Base-by-base conservation (phyloP, 2,329 filamentous ascomycete genomes). In the Ceratocystis alfenasii region DNA sequence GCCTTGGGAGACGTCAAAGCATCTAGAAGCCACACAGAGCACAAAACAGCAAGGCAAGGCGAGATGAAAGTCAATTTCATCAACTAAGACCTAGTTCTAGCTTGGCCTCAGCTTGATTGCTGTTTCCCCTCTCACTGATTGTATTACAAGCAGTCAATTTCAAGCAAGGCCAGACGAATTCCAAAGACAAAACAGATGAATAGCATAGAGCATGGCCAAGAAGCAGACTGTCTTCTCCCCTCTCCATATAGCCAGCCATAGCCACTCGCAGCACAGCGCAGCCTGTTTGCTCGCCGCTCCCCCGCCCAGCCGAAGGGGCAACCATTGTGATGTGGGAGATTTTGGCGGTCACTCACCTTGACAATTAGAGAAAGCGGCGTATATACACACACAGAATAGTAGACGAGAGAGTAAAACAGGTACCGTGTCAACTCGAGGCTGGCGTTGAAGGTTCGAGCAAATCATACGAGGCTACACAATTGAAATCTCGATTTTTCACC, bases 271-370 rank as follows among this genome's bases (percentile, higher is more conserved):
- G 10, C 8, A 57, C 28, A 17, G 36, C 53, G 53, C 28, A 28
- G 22, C 53, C 17, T 28, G 25, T 57, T 57, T 57, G 53, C 53
- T 57, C 20, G 53, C 53, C 53, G 36, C 36, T 41, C 36, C 36
- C 36, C 36, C 6, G 22, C 4, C 22, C 33, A 28, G 22, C 30
- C 25, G 48, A 50, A 50, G 48, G n/a, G 48, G 17, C 20, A 50
- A 50, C 48, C 48, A n/a, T 53, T 30, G 53, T n/a, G 48, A 17
- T 30, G 10, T 28, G 28, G 53, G 53, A 57, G 15, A 28, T 28
- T 33, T 57, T 57, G 25, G 28, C 28, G 28, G 53, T 33, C 22
- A 57, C 53, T 57, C 53, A 57, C 53, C 53, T 57, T 57, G 53
- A 25, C 53, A 28, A n/a, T 25, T 33, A 17, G 28, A 30, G 17